Evolutionary conservation across 345 rosid species (phyloP).

Genomic region (Orychophragmus violaceus): DNA sequence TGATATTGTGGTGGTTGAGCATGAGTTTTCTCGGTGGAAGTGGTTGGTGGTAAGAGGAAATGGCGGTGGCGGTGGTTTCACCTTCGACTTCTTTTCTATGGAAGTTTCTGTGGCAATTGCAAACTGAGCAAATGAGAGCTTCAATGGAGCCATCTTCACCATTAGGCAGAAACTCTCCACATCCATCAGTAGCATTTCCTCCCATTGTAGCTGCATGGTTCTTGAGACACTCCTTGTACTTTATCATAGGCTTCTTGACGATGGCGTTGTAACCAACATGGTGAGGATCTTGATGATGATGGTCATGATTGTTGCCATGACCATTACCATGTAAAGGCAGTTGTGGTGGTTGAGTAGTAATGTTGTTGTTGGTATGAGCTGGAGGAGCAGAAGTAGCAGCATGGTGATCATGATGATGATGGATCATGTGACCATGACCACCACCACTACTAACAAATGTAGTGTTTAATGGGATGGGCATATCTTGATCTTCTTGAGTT

Average conservation of each 20-base stretch:
- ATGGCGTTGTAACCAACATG: conserved; percentile 29
- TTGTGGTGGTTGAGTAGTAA: conserved; percentile 33
- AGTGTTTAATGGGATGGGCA: conserved; percentile 72
- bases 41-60: conserved; percentile 13
- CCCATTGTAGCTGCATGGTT: conserved; percentile 97
- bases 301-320: conserved; percentile 15
- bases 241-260: conserved; percentile 35
- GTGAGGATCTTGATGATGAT: conserved; percentile 29
- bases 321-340: conserved; percentile 28
- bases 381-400: conserved; percentile 26
- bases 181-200: conserved; percentile 88
- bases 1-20: conserved; percentile 29
- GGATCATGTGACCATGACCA: conserved; percentile 53
- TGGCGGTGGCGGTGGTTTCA: conserved; percentile 12
- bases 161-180: conserved; percentile 97
- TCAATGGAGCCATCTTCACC: conserved; percentile 92
- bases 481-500: conserved; percentile 54
- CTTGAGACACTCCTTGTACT: conserved; percentile 84
- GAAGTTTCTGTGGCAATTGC: conserved; percentile 92
- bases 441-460: conserved; percentile 38
- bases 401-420: conserved; percentile 42
- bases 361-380: conserved; percentile 36
- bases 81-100: conserved; percentile 68
- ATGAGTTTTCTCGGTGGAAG: conserved; percentile 20
- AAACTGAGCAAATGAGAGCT: conserved; percentile 86